Base-by-base conservation (phyloP, 352 stramenopile genomes). In the Globisporangium solare region DNA sequence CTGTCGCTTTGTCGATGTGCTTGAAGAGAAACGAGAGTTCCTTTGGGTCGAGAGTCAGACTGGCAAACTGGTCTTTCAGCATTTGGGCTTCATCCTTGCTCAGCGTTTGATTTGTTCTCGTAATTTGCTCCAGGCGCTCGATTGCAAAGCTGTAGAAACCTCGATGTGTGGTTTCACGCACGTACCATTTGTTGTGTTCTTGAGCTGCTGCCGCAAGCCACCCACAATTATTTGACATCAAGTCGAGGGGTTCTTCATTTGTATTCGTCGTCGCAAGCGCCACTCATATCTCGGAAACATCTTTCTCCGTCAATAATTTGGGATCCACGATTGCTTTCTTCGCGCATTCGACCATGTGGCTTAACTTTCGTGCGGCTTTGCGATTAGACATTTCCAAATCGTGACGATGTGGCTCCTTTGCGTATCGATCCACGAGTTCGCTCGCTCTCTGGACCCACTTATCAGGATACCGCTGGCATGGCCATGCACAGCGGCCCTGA, bases 381-480 rank as follows among this genome's bases (percentile, higher is more conserved):
- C 24, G 24, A 27, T 27, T 27, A 27, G 5, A 27, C 24, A 27
- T 27, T 27, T 27, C 24, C 24, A 27, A 27, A 27, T 27, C 24
- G 24, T 5, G 24, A 27, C 24, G 24, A 27, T 18, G 17, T 21
- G 48, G 27, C 6, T 21, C 2, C 27, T 39, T 35, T 42, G 11
- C 35, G 21, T 47, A 52, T 8, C 18, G 31, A 35, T 20, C 45
- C 20, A 60, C 21, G 17, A 60, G 24, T 6, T 12, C 20, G 1
- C 18, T 17, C 0, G 45, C 54, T 12, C 39, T 7, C 43, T 48
- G 18, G 20, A 17, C 17, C 54, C 54, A 60, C 21, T n/a, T 21
- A 3, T 10, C 11, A 7, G 54, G 31, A 5, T 48, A 60, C 31
- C 18, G 21, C 15, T 60, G 43, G 20, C 54, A 53, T 11, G 54